Conservation (phyloP, 2,329 filamentous ascomycete species). For the Elsinoe ampelina region DNA sequence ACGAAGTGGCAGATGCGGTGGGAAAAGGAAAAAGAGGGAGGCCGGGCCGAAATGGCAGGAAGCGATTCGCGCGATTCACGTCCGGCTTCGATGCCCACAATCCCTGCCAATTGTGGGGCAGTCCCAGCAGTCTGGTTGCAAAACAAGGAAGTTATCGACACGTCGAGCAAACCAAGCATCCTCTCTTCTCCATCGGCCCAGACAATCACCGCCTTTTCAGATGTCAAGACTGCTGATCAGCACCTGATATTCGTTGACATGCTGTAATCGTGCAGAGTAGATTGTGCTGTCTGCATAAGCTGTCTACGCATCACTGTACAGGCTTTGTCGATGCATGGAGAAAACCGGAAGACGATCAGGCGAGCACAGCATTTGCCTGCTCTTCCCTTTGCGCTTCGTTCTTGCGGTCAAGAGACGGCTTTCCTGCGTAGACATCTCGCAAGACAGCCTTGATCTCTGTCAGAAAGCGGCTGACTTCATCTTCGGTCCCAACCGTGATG, state of each 20-base stretch:
- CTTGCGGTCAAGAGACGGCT: conserved; percentile 23
- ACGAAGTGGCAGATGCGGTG: background rate
- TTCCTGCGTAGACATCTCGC: conserved; percentile 37
- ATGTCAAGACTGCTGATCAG: conserved; percentile 4
- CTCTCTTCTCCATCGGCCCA: conserved; percentile 2
- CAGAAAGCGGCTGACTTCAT: conserved; percentile 73
- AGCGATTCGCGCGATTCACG: background rate
- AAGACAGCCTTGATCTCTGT: conserved; percentile 51
- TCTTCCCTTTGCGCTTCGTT: conserved; percentile 39
- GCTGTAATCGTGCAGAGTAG: conserved; percentile 8
- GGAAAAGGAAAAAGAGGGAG: background rate
- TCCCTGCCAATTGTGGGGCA: conserved; percentile 5
- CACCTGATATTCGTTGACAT: conserved; percentile 1
- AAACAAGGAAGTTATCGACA: conserved; percentile 10
- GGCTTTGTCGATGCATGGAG: background rate
- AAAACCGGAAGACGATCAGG: conserved; percentile 23
- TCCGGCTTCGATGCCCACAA: background rate
- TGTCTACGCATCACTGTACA: conserved; percentile 4
- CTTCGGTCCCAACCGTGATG: conserved; percentile 84
- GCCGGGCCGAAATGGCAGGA: background rate
- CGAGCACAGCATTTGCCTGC: conserved; percentile 42
- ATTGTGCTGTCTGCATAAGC: conserved; percentile 7
- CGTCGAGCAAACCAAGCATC: background rate
- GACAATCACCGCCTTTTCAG: background rate
- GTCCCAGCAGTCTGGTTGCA: conserved; percentile 3